phyloP scores from a whole-genome alignment of 805 yeast genomes.

The Saturnispora saitoi region DNA sequence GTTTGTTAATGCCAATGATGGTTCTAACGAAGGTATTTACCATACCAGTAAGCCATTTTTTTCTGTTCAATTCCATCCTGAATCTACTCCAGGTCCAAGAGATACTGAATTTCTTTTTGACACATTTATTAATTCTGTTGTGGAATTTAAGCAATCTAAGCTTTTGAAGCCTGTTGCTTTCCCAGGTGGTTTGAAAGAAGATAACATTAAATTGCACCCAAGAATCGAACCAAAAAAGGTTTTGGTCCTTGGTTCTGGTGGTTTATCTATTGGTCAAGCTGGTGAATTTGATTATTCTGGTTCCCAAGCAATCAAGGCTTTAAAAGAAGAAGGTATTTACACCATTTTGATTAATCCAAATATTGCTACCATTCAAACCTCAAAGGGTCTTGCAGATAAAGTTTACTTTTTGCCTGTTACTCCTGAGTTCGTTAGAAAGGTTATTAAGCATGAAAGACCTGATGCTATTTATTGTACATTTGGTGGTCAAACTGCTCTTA shows the following conservation, averaged over 20 bases:
- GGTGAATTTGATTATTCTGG: constrained; percentile 98
- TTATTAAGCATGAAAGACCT: constrained; percentile 92
- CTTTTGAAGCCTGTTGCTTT: constrained; percentile 64
- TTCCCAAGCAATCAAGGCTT: constrained; percentile 94
- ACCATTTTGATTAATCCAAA: constrained; percentile 90
- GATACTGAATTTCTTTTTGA: constrained; percentile 97
- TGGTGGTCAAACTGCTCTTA: constrained; percentile 97
- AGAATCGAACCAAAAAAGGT: constrained; percentile 82
- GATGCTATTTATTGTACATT: constrained; percentile 93
- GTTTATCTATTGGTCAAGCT: constrained; percentile 94
- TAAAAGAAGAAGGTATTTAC: constrained; percentile 79
- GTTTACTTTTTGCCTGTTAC: constrained; percentile 94
- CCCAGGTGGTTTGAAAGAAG: constrained; percentile 82
- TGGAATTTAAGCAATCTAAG: constrained; percentile 49
- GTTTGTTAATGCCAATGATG: constrained; percentile 93
- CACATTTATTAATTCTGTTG: constrained; percentile 77
- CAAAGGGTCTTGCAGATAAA: constrained; percentile 91
- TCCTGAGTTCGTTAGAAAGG: constrained; percentile 89
- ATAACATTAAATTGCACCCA: constrained; percentile 69
- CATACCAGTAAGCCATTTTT: constrained; percentile 80
- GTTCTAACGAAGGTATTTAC: constrained; percentile 97
- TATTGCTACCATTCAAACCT: constrained; percentile 94
- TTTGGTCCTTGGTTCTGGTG: constrained; percentile 93
- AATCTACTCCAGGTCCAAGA: constrained; percentile 98
- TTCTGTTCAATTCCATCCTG: constrained; percentile 99